phyloP scores from a whole-genome alignment of 2,329 filamentous ascomycete species.

The Colletotrichum sp. region DNA sequence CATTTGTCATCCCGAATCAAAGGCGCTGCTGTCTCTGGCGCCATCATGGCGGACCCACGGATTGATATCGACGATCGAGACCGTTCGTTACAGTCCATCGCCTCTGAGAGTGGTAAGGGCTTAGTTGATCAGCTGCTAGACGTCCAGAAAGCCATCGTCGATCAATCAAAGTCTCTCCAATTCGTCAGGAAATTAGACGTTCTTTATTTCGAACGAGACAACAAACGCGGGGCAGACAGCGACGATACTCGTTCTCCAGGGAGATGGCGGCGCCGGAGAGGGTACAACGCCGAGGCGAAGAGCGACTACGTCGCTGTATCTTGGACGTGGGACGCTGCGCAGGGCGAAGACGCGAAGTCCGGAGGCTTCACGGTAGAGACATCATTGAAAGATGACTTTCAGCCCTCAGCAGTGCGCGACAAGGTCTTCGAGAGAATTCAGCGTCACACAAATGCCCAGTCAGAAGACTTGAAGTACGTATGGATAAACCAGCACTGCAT shows the following conservation, averaged over 20 bases:
- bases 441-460: background rate
- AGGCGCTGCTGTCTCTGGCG: background rate
- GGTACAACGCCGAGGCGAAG: background rate
- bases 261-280: background rate
- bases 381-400: background rate
- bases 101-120: background rate
- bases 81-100: background rate
- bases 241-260: background rate
- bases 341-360: background rate
- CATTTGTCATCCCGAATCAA: background rate
- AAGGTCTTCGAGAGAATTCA: background rate
- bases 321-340: background rate
- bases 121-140: background rate
- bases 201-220: background rate
- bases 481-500: background rate
- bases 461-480: rapidly evolving
- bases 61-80: background rate
- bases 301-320: background rate
- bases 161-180: background rate
- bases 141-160: background rate
- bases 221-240: background rate
- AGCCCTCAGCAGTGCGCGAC: background rate
- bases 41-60: background rate
- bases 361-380: background rate
- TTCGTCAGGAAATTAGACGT: background rate